Base-by-base conservation (phyloP, 805 yeast species). In the Candida tallmaniae region DNA sequence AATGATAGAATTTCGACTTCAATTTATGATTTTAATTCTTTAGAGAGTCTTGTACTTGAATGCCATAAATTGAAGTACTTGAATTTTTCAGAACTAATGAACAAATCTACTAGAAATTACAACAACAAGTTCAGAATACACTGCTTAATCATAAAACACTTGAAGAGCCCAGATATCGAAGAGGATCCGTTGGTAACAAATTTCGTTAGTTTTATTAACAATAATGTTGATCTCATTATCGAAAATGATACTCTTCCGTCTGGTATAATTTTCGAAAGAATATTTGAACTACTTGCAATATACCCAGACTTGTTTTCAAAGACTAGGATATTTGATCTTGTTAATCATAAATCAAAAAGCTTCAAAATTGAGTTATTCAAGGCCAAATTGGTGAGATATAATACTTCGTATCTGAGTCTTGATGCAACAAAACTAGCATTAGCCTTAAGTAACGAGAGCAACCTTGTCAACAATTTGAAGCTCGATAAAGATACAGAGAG, bases 11-110 rank as follows among this genome's bases (percentile, higher is more conserved):
- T 31, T 4, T 21, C 26, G 8, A 28, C 32, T 4, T 39, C 51
- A 9, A 47, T 52, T 7, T 40, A 40, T 27, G 48, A 48, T 5
- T 36, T 56, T 6, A 40, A 44, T 21, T 54, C 62, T 0, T 32
- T 52, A 9, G 31, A 40, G 5, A 31, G 36, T 9, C 40, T 58
- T 16, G 46, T 47, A 2, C 29, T 44, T 1, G 38, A 45, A 21
- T 41, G 53, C 7, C 48, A 50, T 21, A 38, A 40, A 5, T 44
- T 56, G 10, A 27, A 32, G 21, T 34, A 47, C 26, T 28, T 48
- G 16, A 52, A 49, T 26, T 34, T 41, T 17, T 15, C 26, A 4
- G 34, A 35, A 12, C 23, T 35, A 2, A 16, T 30, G 9, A 29
- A 20, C 23, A 19, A 35, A 35, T 13, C 38, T 7, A n/a, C 21